A percentile compares a stretch with the other conserved stretches of the same genome.
Conservation (phyloP, 306 rosid genomes). For the Quercus rubra region DNA sequence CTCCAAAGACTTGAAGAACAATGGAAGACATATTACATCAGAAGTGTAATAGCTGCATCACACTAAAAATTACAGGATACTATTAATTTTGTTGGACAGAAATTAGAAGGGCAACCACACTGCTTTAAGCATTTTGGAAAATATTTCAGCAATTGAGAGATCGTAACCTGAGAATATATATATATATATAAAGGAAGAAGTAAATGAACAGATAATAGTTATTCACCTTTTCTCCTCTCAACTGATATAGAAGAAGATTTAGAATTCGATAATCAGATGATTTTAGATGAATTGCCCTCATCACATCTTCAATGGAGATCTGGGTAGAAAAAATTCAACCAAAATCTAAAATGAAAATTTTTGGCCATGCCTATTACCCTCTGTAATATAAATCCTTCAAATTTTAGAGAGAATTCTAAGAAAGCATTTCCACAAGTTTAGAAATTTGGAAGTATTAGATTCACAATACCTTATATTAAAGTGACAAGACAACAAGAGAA, state of each 20-base stretch:
- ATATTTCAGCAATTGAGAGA: neutral
- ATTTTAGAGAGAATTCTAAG: neutral
- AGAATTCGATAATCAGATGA: conserved; percentile 89
- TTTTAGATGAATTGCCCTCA: conserved; percentile 72
- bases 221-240: conserved; percentile 73
- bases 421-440: neutral
- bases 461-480: neutral
- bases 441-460: neutral
- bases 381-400: neutral
- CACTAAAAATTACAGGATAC: neutral
- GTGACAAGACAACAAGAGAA: neutral
- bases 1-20: conserved; percentile 3
- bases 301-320: conserved; percentile 76
- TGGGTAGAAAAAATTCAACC: conserved; percentile 29
- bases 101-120: neutral
- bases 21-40: neutral
- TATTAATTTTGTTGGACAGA: neutral
- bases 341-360: conserved; percentile 14
- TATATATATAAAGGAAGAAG: neutral
- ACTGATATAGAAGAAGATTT: conserved; percentile 84
- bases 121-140: neutral
- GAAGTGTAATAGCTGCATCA: neutral
- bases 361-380: conserved; percentile 1
- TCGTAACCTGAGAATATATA: no score
- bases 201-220: neutral